Base-by-base conservation (phyloP, 805 yeast genomes). In the Saturnispora kantuleensis region DNA sequence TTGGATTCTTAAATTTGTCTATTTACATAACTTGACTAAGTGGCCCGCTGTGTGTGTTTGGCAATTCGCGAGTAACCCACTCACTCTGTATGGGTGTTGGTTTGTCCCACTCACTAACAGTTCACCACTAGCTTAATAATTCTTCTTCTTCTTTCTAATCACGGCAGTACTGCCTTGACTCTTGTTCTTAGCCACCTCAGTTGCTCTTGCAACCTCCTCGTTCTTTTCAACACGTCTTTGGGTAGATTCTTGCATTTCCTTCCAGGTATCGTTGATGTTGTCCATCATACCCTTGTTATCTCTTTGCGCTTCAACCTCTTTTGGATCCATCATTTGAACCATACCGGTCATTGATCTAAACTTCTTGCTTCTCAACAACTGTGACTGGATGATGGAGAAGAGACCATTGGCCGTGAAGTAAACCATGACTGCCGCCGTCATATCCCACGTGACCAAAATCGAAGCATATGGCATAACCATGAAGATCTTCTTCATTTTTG, bases 361-460 rank as follows among this genome's bases (percentile, higher is more conserved):
- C 45, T 63, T 52, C 43, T 72, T 64, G 49, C 70, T 73, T 61
- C 82, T 78, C 55, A 93, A 70, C 18, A 83, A 55, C 41, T 74
- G 58, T 10, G 90, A 76, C 67, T 90, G 97, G 15, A 76, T 39
- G 41, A 84, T 74, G 1, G 96, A 84, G 54, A 76, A 77, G 11
- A 78, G 51, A 46, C 95, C 85, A 59, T 88, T 87, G 32, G 84
- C 78, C 5, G 90, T 81, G 63, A 90, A 86, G 60, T 89, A 93
- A 41, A 87, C 69, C 50, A 89, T 81, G 31, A 88, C 87, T 33
- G 84, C 95, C 2, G 95, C 76, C 2, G 95, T 81, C 57, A 90
- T 73, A 43, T 80, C 74, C 83, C 84, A 84, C 4, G 97, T 90
- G 53, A 90, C 77, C n/a, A 89, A 79, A 49, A 90, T 81, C 3